Percentiles rank a stretch among this genome's conserved stretches.
These are phyloP conservation scores for Debaryomyces udenii DNA, from an alignment of 1,139 yeast genomes.

Conservation along the genomic window DNA sequence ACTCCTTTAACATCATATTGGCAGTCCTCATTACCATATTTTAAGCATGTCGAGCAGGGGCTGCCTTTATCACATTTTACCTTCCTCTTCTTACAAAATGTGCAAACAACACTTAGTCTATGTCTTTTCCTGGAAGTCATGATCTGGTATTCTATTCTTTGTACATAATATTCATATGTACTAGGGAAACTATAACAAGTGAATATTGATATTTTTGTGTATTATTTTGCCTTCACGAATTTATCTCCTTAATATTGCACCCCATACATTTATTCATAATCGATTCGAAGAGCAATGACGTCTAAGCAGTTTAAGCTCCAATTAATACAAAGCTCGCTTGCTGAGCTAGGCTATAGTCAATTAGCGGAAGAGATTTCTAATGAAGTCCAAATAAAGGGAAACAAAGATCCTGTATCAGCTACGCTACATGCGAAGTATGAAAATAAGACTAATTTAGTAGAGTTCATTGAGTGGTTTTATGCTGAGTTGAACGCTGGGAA, in stretches of 20 bases:
- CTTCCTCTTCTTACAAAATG: constrained; percentile 44
- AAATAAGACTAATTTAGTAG: constrained; percentile 1
- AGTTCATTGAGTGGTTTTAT: constrained; percentile 29
- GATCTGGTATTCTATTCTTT: background rate
- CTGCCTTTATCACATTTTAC: constrained; percentile 46
- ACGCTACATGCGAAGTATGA: background rate
- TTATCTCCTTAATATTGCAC: constrained; percentile 1
- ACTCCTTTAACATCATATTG: constrained; percentile 17
- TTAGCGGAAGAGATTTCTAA: constrained; percentile 14
- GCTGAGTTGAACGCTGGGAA: constrained; percentile 25
- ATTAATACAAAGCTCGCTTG: constrained; percentile 34
- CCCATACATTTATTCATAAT: constrained; percentile 1
- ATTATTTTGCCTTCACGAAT: constrained; percentile 5
- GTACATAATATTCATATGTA: background rate
- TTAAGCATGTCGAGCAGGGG: constrained; percentile 47
- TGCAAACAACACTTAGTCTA: constrained; percentile 42
- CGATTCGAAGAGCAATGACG: constrained; percentile 17
- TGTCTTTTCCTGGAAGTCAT: constrained; percentile 27
- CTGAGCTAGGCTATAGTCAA: constrained; percentile 31
- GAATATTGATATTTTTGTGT: constrained; percentile 1
- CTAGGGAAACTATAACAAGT: background rate
- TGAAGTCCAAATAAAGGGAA: constrained; percentile 6
- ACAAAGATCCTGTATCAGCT: constrained; percentile 1
- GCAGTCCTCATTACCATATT: constrained; percentile 36
- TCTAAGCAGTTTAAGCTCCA: constrained; percentile 36